Percentiles rank a stretch among this genome's conserved stretches.
Evolutionary conservation across 2,329 filamentous ascomycete genomes (phyloP).

Genomic region (Colletotrichum zoysiae): DNA sequence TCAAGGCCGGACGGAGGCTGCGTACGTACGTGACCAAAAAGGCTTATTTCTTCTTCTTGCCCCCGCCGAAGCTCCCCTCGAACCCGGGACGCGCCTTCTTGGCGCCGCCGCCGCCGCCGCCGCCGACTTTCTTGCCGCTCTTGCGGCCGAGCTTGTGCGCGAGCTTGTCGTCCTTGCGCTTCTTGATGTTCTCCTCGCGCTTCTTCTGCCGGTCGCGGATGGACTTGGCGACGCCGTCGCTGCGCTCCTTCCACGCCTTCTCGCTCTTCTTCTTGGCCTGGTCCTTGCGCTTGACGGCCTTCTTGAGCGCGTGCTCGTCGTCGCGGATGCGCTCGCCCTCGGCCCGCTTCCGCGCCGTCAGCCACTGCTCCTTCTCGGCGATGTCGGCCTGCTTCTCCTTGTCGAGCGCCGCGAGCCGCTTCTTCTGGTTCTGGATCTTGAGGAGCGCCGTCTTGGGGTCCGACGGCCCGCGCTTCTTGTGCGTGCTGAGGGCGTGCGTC

Average conservation of each 20-base stretch:
- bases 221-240: slow-evolving; percentile 78
- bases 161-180: slow-evolving; percentile 79
- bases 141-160: slow-evolving; percentile 70
- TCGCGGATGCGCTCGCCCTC: slow-evolving; percentile 92
- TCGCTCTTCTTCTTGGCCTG: slow-evolving; percentile 91
- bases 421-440: slow-evolving; percentile 87
- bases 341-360: slow-evolving; percentile 88
- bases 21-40: background rate
- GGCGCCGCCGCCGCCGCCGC: slow-evolving; percentile 44
- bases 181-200: slow-evolving; percentile 81
- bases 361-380: slow-evolving; percentile 93
- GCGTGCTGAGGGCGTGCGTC: slow-evolving; percentile 65
- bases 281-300: slow-evolving; percentile 94
- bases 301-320: slow-evolving; percentile 89
- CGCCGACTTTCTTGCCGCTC: slow-evolving; percentile 59
- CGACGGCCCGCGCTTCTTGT: slow-evolving; percentile 83
- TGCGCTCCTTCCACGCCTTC: slow-evolving; percentile 84
- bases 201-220: slow-evolving; percentile 86
- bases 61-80: slow-evolving; percentile 74
- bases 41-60: slow-evolving; percentile 57
- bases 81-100: slow-evolving; percentile 75
- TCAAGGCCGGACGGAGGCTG: background rate
- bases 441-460: slow-evolving; percentile 90
- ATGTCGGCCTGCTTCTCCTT: slow-evolving; percentile 86
- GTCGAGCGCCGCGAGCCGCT: slow-evolving; percentile 80